A percentile compares a stretch with the other conserved stretches of the same genome.
Evolutionary conservation across 176 grass and related monocot species (phyloP).

Genomic region (Musa acuminata): DNA sequence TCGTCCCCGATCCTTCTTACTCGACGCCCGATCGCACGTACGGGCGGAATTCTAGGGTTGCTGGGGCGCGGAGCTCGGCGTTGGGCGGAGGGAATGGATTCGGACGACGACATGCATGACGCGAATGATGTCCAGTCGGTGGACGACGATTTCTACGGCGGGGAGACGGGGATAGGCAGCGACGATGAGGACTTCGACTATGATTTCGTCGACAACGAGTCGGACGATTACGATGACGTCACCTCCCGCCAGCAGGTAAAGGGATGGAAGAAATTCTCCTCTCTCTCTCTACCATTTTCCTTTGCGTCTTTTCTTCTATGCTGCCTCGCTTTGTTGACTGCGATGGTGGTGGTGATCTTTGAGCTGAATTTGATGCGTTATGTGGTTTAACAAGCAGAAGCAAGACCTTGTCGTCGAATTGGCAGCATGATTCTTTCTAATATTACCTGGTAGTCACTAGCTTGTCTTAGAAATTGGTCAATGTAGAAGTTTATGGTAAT

Average conservation of each 20-base stretch:
- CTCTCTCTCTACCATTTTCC: not conserved
- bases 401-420: too few species aligned
- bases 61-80: not conserved
- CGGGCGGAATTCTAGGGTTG: not conserved
- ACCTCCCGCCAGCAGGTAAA: slow-evolving; percentile 61
- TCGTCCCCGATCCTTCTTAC: not conserved
- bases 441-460: too few species aligned
- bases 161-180: slow-evolving; percentile 27
- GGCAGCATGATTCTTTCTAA: too few species aligned
- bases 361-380: not conserved
- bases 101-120: slow-evolving; percentile 56
- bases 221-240: slow-evolving; percentile 42
- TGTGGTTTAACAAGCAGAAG: too few species aligned
- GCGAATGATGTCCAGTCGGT: slow-evolving; percentile 53
- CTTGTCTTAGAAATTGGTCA: too few species aligned
- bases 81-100: slow-evolving; percentile 37
- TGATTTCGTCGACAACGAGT: not conserved
- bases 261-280: not conserved
- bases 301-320: not conserved
- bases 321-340: not conserved
- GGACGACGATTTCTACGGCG: slow-evolving; percentile 66
- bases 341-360: not conserved
- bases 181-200: slow-evolving; percentile 15
- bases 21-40: not conserved
- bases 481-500: too few species aligned